Evolutionary conservation across 257 asterid species (phyloP).

Genomic region (Schizonepeta tenuifolia): DNA sequence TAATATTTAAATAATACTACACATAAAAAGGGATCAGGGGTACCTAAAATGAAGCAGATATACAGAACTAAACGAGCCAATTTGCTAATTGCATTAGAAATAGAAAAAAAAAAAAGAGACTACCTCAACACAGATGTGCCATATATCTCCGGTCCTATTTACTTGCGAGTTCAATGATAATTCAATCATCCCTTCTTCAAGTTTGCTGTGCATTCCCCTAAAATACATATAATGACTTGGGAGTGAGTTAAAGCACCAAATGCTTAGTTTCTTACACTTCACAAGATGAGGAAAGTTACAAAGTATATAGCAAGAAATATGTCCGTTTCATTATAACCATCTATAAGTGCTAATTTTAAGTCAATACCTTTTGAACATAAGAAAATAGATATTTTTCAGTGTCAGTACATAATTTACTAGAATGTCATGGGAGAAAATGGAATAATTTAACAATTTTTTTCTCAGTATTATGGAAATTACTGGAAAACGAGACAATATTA

Average conservation of each 20-base stretch:
- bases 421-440: constrained; percentile 7
- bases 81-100: constrained; percentile 1
- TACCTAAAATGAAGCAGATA: background rate
- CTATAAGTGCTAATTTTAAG: constrained; percentile 3
- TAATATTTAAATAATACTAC: constrained; percentile 35
- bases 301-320: constrained; percentile 5
- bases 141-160: constrained; percentile 88
- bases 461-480: constrained; percentile 20
- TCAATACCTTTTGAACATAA: background rate
- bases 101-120: constrained; percentile 27
- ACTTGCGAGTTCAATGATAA: constrained; percentile 71
- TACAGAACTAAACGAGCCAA: constrained; percentile 14
- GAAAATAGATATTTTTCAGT: background rate
- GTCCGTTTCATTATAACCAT: constrained; percentile 14
- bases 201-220: constrained; percentile 45
- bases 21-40: too few species aligned
- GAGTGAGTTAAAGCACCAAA: constrained; percentile 23
- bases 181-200: constrained; percentile 65
- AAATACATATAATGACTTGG: constrained; percentile 16
- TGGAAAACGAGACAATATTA: background rate
- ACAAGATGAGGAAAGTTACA: constrained; percentile 28
- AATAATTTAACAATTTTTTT: background rate
- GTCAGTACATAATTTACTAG: background rate
- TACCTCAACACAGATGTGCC: constrained; percentile 97
- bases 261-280: constrained; percentile 22